Evolutionary conservation across 768 basidiomycete genomes (phyloP).

Genomic region (Leccinum arenicola): DNA sequence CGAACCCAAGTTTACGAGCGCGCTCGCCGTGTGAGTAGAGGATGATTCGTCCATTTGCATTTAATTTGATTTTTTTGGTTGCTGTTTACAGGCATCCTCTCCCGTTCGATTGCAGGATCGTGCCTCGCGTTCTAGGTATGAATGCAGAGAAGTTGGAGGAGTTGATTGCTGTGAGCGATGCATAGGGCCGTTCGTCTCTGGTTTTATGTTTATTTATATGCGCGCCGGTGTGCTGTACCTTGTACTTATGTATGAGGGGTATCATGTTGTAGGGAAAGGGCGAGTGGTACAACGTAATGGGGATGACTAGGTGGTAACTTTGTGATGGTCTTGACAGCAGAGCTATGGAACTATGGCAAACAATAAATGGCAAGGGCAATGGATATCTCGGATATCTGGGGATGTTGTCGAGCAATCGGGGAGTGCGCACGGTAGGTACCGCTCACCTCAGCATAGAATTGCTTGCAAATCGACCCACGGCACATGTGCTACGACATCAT

Average conservation of each 20-base stretch:
- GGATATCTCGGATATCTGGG: too few relatives aligned
- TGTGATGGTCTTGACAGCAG: too few relatives aligned
- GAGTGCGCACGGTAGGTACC: background rate
- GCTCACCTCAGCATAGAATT: background rate
- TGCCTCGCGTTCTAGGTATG: conserved; percentile 7
- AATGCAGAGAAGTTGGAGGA: background rate
- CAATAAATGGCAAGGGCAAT: too few relatives aligned
- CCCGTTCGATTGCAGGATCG: conserved; percentile 6
- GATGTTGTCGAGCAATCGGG: background rate
- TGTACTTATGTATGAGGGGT: background rate
- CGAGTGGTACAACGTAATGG: too few relatives aligned
- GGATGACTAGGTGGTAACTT: too few relatives aligned
- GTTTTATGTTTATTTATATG: background rate
- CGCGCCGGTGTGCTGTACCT: too few relatives aligned
- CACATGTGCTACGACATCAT: background rate
- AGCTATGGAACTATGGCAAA: too few relatives aligned
- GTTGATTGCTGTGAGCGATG: conserved; percentile 4
- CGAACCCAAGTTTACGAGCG: conserved; percentile 14
- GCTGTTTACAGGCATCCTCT: conserved; percentile 1
- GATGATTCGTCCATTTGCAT: background rate
- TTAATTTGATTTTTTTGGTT: background rate
- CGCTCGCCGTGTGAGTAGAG: conserved; percentile 9
- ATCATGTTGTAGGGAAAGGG: too few relatives aligned
- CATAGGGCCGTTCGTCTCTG: background rate
- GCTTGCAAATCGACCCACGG: background rate